Evolutionary conservation across 768 basidiomycete species (phyloP).

Genomic region (Mycena belliarum): DNA sequence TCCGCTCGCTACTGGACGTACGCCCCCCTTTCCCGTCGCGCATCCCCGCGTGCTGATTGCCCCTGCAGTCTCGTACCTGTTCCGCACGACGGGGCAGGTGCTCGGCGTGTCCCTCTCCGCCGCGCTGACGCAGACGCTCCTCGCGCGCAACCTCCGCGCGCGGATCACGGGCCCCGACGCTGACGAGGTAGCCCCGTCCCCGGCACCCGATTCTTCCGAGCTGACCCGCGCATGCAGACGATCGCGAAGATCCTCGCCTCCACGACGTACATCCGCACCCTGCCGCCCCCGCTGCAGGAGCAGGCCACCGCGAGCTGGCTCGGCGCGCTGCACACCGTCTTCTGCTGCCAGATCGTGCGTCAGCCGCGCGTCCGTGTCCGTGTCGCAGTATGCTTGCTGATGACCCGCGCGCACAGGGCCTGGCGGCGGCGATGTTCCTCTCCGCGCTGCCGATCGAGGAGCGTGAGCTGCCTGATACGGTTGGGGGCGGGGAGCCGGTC

Average conservation of each 20-base stretch:
- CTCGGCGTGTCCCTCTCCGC: constrained; percentile 70
- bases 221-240: constrained; percentile 30
- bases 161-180: constrained; percentile 61
- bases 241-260: constrained; percentile 49
- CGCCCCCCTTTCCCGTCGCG: constrained; percentile 25
- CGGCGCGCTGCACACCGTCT: constrained; percentile 53
- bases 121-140: constrained; percentile 60
- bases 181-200: constrained; percentile 35
- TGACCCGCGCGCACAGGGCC: not conserved
- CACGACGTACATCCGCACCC: constrained; percentile 49
- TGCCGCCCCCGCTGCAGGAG: constrained; percentile 39
- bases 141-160: constrained; percentile 51
- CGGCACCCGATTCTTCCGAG: not conserved
- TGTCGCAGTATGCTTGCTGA: constrained; percentile 12
- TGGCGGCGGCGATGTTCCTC: constrained; percentile 10
- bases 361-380: constrained; percentile 26
- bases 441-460: constrained; percentile 18
- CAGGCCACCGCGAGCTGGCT: constrained; percentile 55
- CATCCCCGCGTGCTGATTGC: too few relatives aligned
- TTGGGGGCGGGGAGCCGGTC: not conserved
- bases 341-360: constrained; percentile 51
- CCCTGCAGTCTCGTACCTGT: constrained; percentile 63
- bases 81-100: constrained; percentile 74
- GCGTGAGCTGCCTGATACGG: constrained; percentile 13
- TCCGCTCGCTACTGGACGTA: constrained; percentile 70